phyloP scores from a whole-genome alignment of 2,329 filamentous ascomycete genomes.

The Calonectria multiphialidica region DNA sequence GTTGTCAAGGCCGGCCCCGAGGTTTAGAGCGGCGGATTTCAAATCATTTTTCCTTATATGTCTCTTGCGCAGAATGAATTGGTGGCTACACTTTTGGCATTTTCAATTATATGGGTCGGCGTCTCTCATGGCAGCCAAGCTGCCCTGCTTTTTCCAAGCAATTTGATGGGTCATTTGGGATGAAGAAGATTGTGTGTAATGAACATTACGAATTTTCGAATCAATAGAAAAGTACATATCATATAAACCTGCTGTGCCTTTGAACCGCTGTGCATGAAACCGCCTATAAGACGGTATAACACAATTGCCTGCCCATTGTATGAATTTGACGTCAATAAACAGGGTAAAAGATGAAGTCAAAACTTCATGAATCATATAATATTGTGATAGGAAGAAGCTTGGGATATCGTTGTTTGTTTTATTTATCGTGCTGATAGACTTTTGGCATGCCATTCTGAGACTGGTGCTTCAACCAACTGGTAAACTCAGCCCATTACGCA shows the following conservation, averaged over 20 bases:
- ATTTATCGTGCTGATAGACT: too few relatives aligned
- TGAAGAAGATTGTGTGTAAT: slow-evolving; percentile 45
- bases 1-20: slow-evolving; percentile 76
- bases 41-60: not conserved
- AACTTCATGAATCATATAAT: too few relatives aligned
- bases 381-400: too few relatives aligned
- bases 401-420: too few relatives aligned
- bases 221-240: slow-evolving; percentile 44
- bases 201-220: slow-evolving; percentile 39
- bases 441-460: too few relatives aligned
- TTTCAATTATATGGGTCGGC: slow-evolving; percentile 41
- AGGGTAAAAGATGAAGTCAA: too few relatives aligned
- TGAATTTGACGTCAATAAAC: too few relatives aligned
- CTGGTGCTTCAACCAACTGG: too few relatives aligned
- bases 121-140: slow-evolving; percentile 45
- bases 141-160: slow-evolving; percentile 39
- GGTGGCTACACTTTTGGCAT: slow-evolving; percentile 36
- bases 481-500: too few relatives aligned
- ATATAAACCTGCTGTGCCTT: slow-evolving; percentile 12
- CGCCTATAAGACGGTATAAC: not conserved
- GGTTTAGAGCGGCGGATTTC: slow-evolving; percentile 42
- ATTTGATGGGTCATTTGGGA: slow-evolving; percentile 32
- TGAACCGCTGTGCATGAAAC: not conserved
- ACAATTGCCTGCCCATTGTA: too few relatives aligned
- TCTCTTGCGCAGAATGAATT: slow-evolving; percentile 21